Evolutionary conservation across 345 rosid genomes (phyloP), one percentile per base, ranked within the genome.

Genomic region (Eucalyptus tenuipes): DNA sequence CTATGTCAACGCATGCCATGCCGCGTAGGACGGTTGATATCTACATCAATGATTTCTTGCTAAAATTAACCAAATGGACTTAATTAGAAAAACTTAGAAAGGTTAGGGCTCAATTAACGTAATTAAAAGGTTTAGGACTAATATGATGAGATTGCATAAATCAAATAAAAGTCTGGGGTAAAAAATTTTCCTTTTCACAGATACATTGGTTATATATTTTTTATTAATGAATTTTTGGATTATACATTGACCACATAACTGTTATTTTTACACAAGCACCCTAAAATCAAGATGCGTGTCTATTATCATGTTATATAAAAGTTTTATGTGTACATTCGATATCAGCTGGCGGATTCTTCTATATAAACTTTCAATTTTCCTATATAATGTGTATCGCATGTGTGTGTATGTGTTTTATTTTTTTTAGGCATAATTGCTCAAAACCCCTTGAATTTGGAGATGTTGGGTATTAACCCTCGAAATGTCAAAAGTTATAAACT

Each of bases 1-100:
- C 0, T 22, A 53, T 20, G 25, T 20, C 25, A 4, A 0, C 5
- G 3, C 2, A 0, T 4, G 11, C 0, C 0, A 0, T 53, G 2
- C 12, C 59, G 22, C 3, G 5, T 20, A 53, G 11, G 27, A 22
- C 0, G 1, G 0, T 53, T 4, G 2, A 8, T 8, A 53, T 20
- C 1, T 20, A 4, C 5, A 22, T 53, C 11, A 53, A 20, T 0
- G 0, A 53, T 53, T 53, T 53, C 0, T 9, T 0, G 27, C 27
- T 22, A 20, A 53, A 53, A 53, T 53, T 53, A 22, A 53, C 11
- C 0, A 20, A 9, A 1, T 20, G 1, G 12, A 53, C 27, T 53
- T 2, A 53, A 22, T 53, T 53, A 8, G 5, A 1, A 22, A 53
- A 53, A 53, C 2, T 1, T 53, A 1, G 8, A 53, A 53, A 53